phyloP scores from a whole-genome alignment of 495 filamentous ascomycete genomes.

The Chlorociboria aeruginascens region DNA sequence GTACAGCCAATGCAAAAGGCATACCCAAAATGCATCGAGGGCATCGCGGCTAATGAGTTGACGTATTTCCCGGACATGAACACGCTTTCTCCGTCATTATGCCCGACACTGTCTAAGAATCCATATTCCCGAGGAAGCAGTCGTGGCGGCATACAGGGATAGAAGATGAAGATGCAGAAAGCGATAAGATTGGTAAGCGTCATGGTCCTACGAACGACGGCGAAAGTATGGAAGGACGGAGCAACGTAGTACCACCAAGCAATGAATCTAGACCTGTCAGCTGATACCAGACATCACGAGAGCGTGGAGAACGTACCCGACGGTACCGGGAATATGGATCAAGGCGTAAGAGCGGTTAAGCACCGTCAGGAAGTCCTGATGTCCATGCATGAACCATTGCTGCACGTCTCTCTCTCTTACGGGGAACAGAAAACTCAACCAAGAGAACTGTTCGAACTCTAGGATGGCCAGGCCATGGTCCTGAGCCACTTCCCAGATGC shows the following conservation, averaged over 20 bases:
- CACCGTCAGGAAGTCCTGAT: slow-evolving; percentile 41
- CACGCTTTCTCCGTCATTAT: slow-evolving; percentile 44
- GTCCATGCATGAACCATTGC: slow-evolving; percentile 45
- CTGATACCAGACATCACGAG: neutral
- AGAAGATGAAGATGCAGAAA: slow-evolving; percentile 49
- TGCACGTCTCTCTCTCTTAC: slow-evolving; percentile 43
- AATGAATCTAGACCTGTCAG: slow-evolving; percentile 36
- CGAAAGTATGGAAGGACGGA: slow-evolving; percentile 40
- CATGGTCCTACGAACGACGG: slow-evolving; percentile 46
- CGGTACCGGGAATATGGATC: slow-evolving; percentile 56
- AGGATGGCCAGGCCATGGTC: slow-evolving; percentile 50
- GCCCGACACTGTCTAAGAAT: slow-evolving; percentile 52
- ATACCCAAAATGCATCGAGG: slow-evolving; percentile 48
- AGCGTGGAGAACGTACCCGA: slow-evolving; percentile 36
- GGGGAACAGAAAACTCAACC: slow-evolving; percentile 42
- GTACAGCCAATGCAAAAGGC: slow-evolving; percentile 48
- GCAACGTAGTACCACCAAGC: slow-evolving; percentile 57
- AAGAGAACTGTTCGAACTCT: slow-evolving; percentile 45
- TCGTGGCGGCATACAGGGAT: slow-evolving; percentile 54
- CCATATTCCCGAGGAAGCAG: slow-evolving; percentile 46
- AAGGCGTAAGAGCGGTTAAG: slow-evolving; percentile 52
- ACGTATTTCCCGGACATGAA: slow-evolving; percentile 49
- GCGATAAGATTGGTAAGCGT: slow-evolving; percentile 51
- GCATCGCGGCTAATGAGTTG: slow-evolving; percentile 45
- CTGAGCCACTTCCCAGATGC: slow-evolving; percentile 58